Evolutionary conservation across 805 yeast genomes (phyloP), one percentile per base, ranked within the genome.

Genomic region (Torulaspora quercuum): DNA sequence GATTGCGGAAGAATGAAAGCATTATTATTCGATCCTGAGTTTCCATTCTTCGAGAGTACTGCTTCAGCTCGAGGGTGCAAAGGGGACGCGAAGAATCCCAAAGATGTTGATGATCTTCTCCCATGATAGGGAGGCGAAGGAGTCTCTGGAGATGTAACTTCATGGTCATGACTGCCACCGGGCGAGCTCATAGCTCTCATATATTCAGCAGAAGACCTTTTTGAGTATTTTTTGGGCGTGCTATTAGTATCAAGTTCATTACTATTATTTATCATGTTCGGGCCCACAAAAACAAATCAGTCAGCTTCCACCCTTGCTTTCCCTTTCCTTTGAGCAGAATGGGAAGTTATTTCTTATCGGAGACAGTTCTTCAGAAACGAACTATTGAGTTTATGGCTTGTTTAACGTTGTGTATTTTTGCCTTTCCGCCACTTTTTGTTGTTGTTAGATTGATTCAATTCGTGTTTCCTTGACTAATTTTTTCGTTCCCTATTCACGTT

Each of bases 11-110:
- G 27, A 13, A 39, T n/a, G 13, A 42, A 28, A 11, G 37, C 38
- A 29, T 32, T 37, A 13, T 37, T 32, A 11, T 29, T 24, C 11
- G 28, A 18, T 9, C 38, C 33, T 8, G 37, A 8, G 14, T 30
- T 33, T 13, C 45, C 33, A 11, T 20, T 36, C 18, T 35, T 35
- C 28, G 36, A 31, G 26, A 26, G 18, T 5, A 33, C 17, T 5
- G 40, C 38, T 17, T 36, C 46, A n/a, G 43, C 39, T 35, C 47
- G 33, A 19, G 42, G 39, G 30, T 46, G 50, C 13, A 44, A 33
- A 10, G 63, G 63, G 2, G 63, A 54, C 10, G 55, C 47, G 16
- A 56, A 33, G 29, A 51, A 56, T 3, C 57, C 50, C 29, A 48
- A 33, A 7, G 56, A 45, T 2, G 53, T 46, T 2, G 57, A 55